Base-by-base conservation (phyloP, 192 early-diverging fungal genomes). In the Coemansia aciculifera region DNA sequence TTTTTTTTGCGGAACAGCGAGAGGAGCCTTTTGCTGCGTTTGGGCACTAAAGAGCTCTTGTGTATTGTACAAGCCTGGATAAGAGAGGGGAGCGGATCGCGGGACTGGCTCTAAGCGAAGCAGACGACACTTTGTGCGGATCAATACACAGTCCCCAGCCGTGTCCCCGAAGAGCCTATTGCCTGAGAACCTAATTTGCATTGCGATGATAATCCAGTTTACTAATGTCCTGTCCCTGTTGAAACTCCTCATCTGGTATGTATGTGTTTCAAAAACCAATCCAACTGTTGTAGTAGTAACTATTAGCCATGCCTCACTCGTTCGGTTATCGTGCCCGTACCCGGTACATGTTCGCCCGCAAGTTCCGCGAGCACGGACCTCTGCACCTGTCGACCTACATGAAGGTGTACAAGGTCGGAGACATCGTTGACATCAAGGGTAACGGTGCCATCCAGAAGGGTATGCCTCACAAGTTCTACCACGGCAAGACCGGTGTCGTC, bases 381-480 rank as follows among this genome's bases (percentile, higher is more conserved):
- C 89, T 98, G 84, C 87, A 87, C 75, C 88, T 98, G 77, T 96
- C 95, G 78, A 99, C 95, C 84, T 99, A 98, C 91, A 83, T 99
- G 78, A 95, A 93, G 88, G 92, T 84, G 83, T 99, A 96, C 94
- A 96, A 96, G 89, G 93, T 97, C 61, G 97, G 97, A 62, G 97
- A 99, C 84, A 96, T 99, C 69, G 97, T 98, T 67, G 97, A 99
- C 86, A 95, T 99, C 88, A 97, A 96, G 91, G 96, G 93, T 67
- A 95, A 98, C 88, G 95, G 92, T 86, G 95, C 97, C 73, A 85
- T 97, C 84, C 97, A 99, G 87, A 96, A 96, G 91, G 97, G 97
- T 86, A 92, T 99, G 92, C 97, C 97, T 75, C 97, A 99, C 94
- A 99, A 98, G 91, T 99, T 91, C 91, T 99, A 99, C 91, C 97